Conservation (phyloP, 148 eudicot genomes). For the Nepenthes gracilis region DNA sequence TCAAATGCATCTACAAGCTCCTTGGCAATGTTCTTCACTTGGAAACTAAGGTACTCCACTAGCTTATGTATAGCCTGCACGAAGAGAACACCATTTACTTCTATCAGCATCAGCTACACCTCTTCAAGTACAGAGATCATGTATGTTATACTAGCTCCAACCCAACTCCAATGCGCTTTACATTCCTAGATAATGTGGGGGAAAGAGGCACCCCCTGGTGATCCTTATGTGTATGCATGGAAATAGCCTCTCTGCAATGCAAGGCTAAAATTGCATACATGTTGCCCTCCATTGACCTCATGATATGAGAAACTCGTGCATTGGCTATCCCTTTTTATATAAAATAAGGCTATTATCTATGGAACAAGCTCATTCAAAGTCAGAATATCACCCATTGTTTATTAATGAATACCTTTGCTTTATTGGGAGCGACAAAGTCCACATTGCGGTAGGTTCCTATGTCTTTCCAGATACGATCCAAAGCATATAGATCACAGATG, state of each 20-base stretch:
- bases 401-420: slow-evolving; percentile 64
- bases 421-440: slow-evolving; percentile 94
- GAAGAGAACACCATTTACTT: neutral
- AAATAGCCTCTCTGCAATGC: too few species aligned
- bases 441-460: slow-evolving; percentile 96
- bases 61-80: slow-evolving; percentile 90
- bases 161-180: too few species aligned
- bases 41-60: slow-evolving; percentile 76
- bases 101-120: neutral
- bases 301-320: too few species aligned
- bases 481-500: slow-evolving; percentile 82
- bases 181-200: too few species aligned
- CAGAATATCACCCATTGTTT: neutral
- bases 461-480: slow-evolving; percentile 91
- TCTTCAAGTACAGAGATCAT: neutral
- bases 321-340: too few species aligned
- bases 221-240: too few species aligned
- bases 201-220: too few species aligned
- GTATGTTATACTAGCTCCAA: too few species aligned
- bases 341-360: too few species aligned
- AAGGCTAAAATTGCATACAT: too few species aligned
- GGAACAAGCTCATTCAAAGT: neutral
- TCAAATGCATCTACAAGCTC: slow-evolving; percentile 91
- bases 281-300: too few species aligned
- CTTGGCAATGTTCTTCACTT: slow-evolving; percentile 74